Evolutionary conservation across 2,329 filamentous ascomycete species (phyloP).

Genomic region (Chaetomiaceae sp.): DNA sequence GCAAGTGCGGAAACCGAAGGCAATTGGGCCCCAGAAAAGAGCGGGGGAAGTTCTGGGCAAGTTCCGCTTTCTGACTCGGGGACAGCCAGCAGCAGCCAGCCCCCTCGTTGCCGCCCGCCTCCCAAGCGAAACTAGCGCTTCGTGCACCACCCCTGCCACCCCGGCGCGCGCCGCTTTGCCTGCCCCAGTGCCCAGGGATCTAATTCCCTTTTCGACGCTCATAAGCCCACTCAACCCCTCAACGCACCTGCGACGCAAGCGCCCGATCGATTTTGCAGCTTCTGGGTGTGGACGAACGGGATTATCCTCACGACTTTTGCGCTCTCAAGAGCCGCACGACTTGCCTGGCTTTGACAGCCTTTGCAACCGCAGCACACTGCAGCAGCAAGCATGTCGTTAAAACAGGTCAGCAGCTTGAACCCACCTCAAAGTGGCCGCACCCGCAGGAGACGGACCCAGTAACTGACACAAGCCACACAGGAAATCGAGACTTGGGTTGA

Average conservation of each 20-base stretch:
- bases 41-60: conserved; percentile 15
- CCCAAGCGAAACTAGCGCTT: conserved; percentile 11
- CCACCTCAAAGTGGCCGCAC: too few species aligned
- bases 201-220: conserved; percentile 4
- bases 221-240: conserved; percentile 22
- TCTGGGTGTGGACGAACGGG: conserved; percentile 1
- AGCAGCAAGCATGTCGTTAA: conserved; percentile 48
- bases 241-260: conserved; percentile 14
- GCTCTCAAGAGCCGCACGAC: conserved; percentile 15
- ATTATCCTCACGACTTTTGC: conserved; percentile 10
- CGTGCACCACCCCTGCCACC: conserved; percentile 10
- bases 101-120: conserved; percentile 22
- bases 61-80: conserved; percentile 19
- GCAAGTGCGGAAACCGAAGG: conserved; percentile 12
- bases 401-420: conserved; percentile 42
- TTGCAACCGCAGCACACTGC: conserved; percentile 12
- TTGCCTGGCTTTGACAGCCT: conserved; percentile 16
- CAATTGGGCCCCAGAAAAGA: conserved; percentile 15
- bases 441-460: background rate
- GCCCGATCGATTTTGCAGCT: conserved; percentile 14
- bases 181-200: too few species aligned
- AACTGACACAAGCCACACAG: conserved; percentile 38
- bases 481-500: conserved; percentile 99
- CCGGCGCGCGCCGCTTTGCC: conserved; percentile 5
- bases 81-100: too few species aligned